These are phyloP conservation scores for Starmerella vaccinii DNA, from an alignment of 805 yeast genomes.

Conservation along the genomic window DNA sequence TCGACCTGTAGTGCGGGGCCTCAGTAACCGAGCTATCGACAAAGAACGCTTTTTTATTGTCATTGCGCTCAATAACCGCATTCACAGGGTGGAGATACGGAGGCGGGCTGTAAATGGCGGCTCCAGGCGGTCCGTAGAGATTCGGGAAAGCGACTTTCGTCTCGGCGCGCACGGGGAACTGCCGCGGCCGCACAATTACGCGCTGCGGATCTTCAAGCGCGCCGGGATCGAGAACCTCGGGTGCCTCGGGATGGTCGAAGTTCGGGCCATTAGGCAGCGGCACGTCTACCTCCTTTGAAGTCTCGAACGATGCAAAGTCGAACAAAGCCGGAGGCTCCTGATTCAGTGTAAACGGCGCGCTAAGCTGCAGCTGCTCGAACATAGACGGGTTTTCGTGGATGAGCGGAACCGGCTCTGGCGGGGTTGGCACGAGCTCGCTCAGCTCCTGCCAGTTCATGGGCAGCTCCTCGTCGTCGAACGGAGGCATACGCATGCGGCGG, in stretches of 20 bases:
- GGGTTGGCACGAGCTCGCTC: conserved; percentile 53
- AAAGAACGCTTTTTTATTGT: conserved; percentile 17
- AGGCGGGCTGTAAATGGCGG: conserved; percentile 32
- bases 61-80: conserved; percentile 28
- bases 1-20: conserved; percentile 23
- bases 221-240: conserved; percentile 49
- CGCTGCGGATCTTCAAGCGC: conserved; percentile 87
- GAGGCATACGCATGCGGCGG: conserved; percentile 87
- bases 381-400: neutral
- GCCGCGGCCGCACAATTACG: conserved; percentile 60
- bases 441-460: conserved; percentile 76
- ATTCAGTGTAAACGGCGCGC: conserved; percentile 3
- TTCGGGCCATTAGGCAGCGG: conserved; percentile 94
- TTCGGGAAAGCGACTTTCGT: conserved; percentile 80
- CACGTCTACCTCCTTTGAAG: conserved; percentile 81
- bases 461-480: conserved; percentile 96
- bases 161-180: conserved; percentile 55
- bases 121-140: conserved; percentile 61
- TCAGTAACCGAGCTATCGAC: conserved; percentile 21
- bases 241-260: conserved; percentile 73
- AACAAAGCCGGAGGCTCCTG: conserved; percentile 11
- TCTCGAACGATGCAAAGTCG: conserved; percentile 67
- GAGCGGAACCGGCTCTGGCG: conserved; percentile 44
- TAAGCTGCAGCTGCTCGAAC: neutral
- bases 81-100: conserved; percentile 56